A percentile compares a stretch with the other conserved stretches of the same genome.
Conservation (phyloP, 768 basidiomycete genomes). For the Mycena albidolilacea region DNA sequence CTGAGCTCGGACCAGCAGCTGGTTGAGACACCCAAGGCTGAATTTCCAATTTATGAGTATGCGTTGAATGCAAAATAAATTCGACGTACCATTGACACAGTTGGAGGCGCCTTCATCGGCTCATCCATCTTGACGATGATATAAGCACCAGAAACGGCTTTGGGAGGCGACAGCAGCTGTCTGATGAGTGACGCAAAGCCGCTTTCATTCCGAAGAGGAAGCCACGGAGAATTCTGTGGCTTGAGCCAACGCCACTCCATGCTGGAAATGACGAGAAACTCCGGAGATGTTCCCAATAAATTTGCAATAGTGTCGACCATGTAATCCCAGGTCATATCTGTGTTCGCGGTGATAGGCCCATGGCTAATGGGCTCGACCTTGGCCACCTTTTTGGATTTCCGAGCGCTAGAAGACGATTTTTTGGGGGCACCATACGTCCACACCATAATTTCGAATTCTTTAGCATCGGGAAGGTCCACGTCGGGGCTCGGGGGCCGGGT, state of each 20-base stretch:
- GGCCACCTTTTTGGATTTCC: background rate
- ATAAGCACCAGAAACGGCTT: too few relatives aligned
- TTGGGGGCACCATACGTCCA: background rate
- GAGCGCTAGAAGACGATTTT: background rate
- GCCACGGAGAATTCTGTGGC: background rate
- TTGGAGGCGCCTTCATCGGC: too few relatives aligned
- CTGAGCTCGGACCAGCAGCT: background rate
- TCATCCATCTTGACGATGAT: too few relatives aligned
- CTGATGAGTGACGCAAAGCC: too few relatives aligned
- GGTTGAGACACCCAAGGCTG: slow-evolving; percentile 7
- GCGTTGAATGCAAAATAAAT: too few relatives aligned
- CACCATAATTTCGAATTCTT: slow-evolving; percentile 1
- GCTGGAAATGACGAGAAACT: background rate
- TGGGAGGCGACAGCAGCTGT: too few relatives aligned
- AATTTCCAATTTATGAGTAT: background rate
- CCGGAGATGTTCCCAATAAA: background rate
- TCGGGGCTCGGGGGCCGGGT: background rate
- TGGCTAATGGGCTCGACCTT: background rate
- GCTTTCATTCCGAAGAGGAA: too few relatives aligned
- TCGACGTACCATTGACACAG: too few relatives aligned
- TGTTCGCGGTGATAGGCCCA: background rate
- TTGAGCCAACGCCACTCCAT: slow-evolving; percentile 5
- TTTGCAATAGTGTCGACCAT: background rate
- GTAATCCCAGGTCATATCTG: background rate
- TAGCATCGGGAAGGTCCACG: background rate